phyloP scores from a whole-genome alignment of 2,329 filamentous ascomycete species.

The Leptographium galeiforme region DNA sequence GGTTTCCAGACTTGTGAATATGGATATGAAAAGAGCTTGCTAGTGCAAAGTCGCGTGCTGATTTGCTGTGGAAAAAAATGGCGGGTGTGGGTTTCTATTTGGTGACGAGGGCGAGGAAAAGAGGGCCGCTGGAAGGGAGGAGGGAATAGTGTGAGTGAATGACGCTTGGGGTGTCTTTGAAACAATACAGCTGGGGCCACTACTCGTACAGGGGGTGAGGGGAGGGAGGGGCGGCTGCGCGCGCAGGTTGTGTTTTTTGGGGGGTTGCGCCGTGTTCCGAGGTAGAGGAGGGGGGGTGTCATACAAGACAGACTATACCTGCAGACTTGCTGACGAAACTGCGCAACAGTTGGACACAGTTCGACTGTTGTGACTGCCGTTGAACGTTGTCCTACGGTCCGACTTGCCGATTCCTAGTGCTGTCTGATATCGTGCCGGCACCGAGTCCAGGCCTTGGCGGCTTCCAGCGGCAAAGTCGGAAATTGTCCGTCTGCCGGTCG shows the following conservation, averaged over 20 bases:
- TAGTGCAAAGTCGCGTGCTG: constrained; percentile 30
- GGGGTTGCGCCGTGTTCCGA: not conserved
- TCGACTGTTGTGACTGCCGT: not conserved
- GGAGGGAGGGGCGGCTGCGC: not conserved
- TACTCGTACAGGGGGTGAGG: not conserved
- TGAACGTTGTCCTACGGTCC: not conserved
- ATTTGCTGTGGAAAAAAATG: constrained; percentile 26
- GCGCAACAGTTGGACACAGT: not conserved
- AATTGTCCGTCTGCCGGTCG: not conserved
- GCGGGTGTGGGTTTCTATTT: constrained; percentile 1
- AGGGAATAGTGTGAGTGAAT: not conserved
- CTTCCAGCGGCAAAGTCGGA: not conserved
- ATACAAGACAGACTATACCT: not conserved
- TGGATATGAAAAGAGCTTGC: constrained; percentile 17
- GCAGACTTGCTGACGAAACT: not conserved
- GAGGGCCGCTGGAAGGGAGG: constrained; percentile 1
- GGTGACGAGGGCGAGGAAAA: constrained; percentile 2
- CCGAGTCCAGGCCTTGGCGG: not conserved
- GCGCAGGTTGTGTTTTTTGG: not conserved
- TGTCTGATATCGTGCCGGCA: no score
- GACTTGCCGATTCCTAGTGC: not conserved
- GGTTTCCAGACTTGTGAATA: constrained; percentile 21
- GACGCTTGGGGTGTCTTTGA: not conserved
- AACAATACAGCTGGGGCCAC: not conserved
- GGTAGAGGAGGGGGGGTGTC: not conserved